Percentiles rank a stretch among this genome's conserved stretches.
These are phyloP conservation scores for Candida ortonii DNA, from an alignment of 805 yeast species.

Conservation along the genomic window DNA sequence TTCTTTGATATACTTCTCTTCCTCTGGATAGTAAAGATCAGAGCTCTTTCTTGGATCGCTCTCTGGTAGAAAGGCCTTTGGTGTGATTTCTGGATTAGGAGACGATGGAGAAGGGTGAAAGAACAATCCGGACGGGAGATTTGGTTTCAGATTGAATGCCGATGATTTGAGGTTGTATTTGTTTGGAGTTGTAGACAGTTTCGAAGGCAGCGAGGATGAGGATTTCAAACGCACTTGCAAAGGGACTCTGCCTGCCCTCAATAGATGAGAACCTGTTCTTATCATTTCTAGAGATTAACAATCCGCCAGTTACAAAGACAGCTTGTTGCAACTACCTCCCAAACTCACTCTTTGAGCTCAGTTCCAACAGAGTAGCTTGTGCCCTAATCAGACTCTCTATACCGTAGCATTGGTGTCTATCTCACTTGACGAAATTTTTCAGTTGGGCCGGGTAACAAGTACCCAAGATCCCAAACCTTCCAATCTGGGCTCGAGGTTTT, in stretches of 20 bases:
- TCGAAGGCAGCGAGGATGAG: conserved; percentile 16
- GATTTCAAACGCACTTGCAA: conserved; percentile 11
- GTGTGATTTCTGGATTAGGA: conserved; percentile 32
- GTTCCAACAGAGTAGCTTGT: too few species aligned
- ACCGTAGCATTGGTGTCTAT: too few species aligned
- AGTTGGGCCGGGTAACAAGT: conserved; percentile 1
- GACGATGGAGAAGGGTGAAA: conserved; percentile 38
- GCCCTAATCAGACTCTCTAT: too few species aligned
- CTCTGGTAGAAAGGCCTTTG: conserved; percentile 34
- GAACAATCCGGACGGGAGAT: conserved; percentile 33
- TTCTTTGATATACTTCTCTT: conserved; percentile 15
- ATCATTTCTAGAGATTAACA: too few species aligned
- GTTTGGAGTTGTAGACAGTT: conserved; percentile 35
- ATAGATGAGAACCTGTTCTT: neutral
- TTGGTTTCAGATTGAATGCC: conserved; percentile 35
- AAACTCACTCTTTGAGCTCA: too few species aligned
- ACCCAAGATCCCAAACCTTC: too few species aligned
- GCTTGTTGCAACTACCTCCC: too few species aligned
- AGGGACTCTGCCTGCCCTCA: neutral
- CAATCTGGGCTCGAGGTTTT: too few species aligned
- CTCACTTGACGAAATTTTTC: conserved; percentile 3
- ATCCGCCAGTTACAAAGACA: too few species aligned
- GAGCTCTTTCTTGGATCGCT: conserved; percentile 30
- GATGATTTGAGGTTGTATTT: conserved; percentile 36
- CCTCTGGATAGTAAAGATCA: conserved; percentile 28